These are phyloP conservation scores for Plasmodiophora brassicae DNA, from an alignment of 208 protist genomes.

Conservation along the genomic window DNA sequence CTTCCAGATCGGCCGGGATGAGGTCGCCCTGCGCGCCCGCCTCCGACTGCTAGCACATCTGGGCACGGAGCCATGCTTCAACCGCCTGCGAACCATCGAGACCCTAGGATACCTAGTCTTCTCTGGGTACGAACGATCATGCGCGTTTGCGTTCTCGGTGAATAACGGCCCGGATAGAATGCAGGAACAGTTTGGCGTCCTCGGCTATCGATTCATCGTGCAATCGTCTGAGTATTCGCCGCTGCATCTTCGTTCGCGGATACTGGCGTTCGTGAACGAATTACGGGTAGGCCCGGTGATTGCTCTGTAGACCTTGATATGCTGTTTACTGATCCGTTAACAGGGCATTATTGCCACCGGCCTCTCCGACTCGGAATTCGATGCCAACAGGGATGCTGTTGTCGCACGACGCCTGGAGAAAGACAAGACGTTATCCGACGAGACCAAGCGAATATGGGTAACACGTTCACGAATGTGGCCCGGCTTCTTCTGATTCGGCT, in stretches of 20 bases:
- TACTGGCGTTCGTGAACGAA: background rate
- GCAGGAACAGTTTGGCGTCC: constrained; percentile 4
- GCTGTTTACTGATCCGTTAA: too few relatives aligned
- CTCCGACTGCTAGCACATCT: constrained; percentile 10
- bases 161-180: background rate
- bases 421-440: background rate
- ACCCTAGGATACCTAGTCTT: constrained; percentile 14
- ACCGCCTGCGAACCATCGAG: constrained; percentile 22
- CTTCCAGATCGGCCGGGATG: background rate
- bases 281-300: background rate
- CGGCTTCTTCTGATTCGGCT: background rate
- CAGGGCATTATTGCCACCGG: background rate
- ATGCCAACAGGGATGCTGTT: background rate
- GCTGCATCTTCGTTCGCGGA: background rate
- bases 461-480: background rate
- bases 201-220: background rate
- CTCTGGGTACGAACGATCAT: background rate
- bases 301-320: background rate
- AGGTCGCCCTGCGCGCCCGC: background rate
- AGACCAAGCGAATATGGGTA: constrained; percentile 10
- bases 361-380: background rate
- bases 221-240: background rate
- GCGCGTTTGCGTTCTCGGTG: background rate
- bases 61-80: constrained; percentile 6
- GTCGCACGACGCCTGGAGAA: background rate